Evolutionary conservation across 140 eudicot species (phyloP), one percentile per base, ranked within the genome.

Genomic region (Ambrosia hybrid): DNA sequence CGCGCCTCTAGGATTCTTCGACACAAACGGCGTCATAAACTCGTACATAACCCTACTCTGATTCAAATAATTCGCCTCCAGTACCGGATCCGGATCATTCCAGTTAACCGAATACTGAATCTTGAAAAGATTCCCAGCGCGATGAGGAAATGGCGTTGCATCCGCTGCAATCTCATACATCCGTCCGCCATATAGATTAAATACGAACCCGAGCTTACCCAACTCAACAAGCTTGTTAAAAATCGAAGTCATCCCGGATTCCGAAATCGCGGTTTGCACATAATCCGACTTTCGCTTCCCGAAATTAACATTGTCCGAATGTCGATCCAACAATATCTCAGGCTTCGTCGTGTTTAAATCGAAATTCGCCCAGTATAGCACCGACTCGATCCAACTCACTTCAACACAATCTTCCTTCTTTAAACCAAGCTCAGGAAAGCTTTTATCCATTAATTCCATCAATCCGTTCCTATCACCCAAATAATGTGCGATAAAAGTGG

Each of bases 101-200:
- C 82, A 78, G 0, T 65, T 65, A 33, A 78, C 71, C 4, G 82
- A 70, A 59, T 78, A 78, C 49, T 71, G 82, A 63, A 78, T 78
- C 43, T 78, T 78, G 61, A 61, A 78, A 58, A 78, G 49, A 69
- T 78, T 82, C 49, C 80, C 86, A 37, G 80, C 74, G n/a, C 84
- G 75, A 59, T 74, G 80, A 4, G 80, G 80, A 15, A 80, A 68
- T 14, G 84, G 80, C 41, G 79, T 70, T 5, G 72, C 76, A 9
- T 75, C 51, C 1, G 76, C 45, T 0, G 83, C 65, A 51, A 73
- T 56, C 45, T 80, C 73, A 45, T 62, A 68, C 84, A 80, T 80
- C 61, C 55, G 15, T 12, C 83, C 83, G 8, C 80, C 83, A 10
- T 80, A 80, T 0, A 71, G 73, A 38, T 70, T 80, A 21, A 74